A percentile compares a stretch with the other conserved stretches of the same genome.
Conservation (phyloP, 306 rosid species). For the Glycyrrhiza uralensis region DNA sequence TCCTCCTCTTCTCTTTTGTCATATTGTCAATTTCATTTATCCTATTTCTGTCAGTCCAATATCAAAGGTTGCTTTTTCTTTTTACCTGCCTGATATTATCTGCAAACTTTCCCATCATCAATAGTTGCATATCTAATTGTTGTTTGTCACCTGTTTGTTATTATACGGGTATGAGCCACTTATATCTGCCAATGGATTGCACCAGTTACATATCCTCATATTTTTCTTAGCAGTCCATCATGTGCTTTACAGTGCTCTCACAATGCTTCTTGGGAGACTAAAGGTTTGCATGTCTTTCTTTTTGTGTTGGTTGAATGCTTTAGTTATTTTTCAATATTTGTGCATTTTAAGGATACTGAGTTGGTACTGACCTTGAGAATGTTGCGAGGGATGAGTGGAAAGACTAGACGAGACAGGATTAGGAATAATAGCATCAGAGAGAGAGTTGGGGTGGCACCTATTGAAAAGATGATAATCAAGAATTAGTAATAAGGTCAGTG, state of each 20-base stretch:
- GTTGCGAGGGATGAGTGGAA: no score
- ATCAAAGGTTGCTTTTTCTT: neutral
- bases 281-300: slow-evolving; percentile 48
- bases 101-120: neutral
- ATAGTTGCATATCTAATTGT: slow-evolving; percentile 5
- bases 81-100: neutral
- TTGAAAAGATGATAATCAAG: neutral
- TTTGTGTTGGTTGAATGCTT: neutral
- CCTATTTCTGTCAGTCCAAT: neutral
- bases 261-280: slow-evolving; percentile 97
- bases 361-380: neutral
- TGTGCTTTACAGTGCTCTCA: slow-evolving; percentile 76
- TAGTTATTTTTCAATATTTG: neutral
- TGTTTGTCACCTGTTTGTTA: no score
- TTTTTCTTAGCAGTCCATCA: slow-evolving; percentile 93
- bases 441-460: no score
- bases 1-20: neutral
- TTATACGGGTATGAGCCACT: slow-evolving; percentile 68
- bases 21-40: neutral
- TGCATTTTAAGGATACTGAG: neutral
- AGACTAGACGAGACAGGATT: no score
- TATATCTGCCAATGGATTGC: slow-evolving; percentile 73
- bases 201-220: slow-evolving; percentile 90
- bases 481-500: neutral
- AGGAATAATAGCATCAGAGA: no score